Evolutionary conservation across 768 basidiomycete species (phyloP).

Genomic region (Kockovaella imperatae): DNA sequence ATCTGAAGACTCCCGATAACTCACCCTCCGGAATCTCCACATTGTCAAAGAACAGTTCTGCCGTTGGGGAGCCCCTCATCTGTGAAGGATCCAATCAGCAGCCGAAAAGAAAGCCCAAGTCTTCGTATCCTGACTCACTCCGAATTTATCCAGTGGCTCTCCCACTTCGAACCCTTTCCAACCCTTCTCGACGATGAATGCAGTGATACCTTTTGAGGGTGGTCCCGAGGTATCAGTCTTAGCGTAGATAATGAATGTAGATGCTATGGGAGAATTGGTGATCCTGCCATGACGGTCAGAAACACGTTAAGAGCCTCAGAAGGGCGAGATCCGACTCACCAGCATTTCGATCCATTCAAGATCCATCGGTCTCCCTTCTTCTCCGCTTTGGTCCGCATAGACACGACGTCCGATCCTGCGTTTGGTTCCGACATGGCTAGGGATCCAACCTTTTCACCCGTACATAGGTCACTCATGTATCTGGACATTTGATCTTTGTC

Average conservation of each 20-base stretch:
- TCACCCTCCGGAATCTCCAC: conserved; percentile 80
- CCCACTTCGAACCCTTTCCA: conserved; percentile 63
- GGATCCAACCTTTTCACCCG: conserved; percentile 68
- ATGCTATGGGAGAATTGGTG: conserved; percentile 86
- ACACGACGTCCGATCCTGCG: conserved; percentile 89
- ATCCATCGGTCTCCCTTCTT: conserved; percentile 50
- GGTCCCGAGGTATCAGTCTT: conserved; percentile 65
- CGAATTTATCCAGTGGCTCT: conserved; percentile 88
- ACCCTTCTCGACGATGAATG: conserved; percentile 69
- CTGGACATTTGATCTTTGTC: conserved; percentile 62
- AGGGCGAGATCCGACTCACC: conserved; percentile 50
- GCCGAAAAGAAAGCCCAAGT: neutral
- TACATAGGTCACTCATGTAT: conserved; percentile 72
- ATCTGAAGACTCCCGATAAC: neutral
- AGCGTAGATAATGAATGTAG: conserved; percentile 86
- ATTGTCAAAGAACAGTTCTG: conserved; percentile 84
- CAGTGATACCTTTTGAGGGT: conserved; percentile 80
- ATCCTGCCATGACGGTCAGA: conserved; percentile 55
- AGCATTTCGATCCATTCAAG: conserved; percentile 82
- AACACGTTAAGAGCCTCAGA: neutral
- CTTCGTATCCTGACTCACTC: conserved; percentile 43
- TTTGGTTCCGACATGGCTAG: conserved; percentile 92
- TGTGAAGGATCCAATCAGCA: conserved; percentile 11
- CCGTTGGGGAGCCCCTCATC: conserved; percentile 93
- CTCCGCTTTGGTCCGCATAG: conserved; percentile 77